Conservation (phyloP, 768 basidiomycete species). For the Pisolithus tinctorius region DNA sequence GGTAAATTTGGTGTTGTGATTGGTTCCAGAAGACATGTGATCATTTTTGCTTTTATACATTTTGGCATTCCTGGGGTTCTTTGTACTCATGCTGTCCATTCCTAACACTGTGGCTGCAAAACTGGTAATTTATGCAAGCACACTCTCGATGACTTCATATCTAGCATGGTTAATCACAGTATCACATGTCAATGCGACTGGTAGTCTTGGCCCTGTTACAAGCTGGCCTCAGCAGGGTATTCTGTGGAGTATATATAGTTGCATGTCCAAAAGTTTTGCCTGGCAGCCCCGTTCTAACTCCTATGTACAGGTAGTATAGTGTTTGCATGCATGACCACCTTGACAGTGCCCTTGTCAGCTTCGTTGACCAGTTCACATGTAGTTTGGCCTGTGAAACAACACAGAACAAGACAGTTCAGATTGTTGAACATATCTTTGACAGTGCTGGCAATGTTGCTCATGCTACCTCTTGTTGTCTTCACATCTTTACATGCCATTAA, state of each 20-base stretch:
- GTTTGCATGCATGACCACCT: conserved; percentile 60
- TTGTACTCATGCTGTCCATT: conserved; percentile 45
- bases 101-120: conserved; percentile 50
- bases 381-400: conserved; percentile 29
- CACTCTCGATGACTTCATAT: conserved; percentile 54
- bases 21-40: conserved; percentile 33
- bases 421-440: conserved; percentile 47
- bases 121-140: conserved; percentile 48
- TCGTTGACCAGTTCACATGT: conserved; percentile 39
- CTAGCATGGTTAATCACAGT: conserved; percentile 52
- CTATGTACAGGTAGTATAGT: conserved; percentile 40
- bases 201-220: conserved; percentile 31
- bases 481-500: conserved; percentile 34
- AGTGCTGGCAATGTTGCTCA: conserved; percentile 39
- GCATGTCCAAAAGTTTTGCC: conserved; percentile 19
- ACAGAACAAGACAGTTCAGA: conserved; percentile 50
- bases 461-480: conserved; percentile 54
- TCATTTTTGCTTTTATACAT: conserved; percentile 33
- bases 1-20: conserved; percentile 42
- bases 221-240: conserved; percentile 37
- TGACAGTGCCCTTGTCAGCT: conserved; percentile 60
- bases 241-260: conserved; percentile 62
- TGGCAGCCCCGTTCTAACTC: neutral
- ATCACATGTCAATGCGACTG: conserved; percentile 43
- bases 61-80: conserved; percentile 35